Percentiles rank a stretch among this genome's conserved stretches.
Conservation (phyloP, 78 protist species). For the Chrysochromulina tobinii region DNA sequence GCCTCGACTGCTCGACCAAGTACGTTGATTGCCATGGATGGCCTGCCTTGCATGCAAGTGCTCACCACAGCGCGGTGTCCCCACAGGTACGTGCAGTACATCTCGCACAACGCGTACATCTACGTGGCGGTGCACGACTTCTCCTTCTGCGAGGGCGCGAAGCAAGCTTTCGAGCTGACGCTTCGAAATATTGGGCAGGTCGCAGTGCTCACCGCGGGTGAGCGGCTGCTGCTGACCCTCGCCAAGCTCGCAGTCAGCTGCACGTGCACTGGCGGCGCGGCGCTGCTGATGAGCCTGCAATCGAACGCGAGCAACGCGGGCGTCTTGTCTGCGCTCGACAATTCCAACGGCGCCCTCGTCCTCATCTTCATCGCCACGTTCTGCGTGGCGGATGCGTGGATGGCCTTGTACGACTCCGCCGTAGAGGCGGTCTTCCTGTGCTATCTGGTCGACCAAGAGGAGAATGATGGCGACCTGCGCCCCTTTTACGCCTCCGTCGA, state of each 20-base stretch:
- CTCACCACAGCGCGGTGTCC: too few relatives aligned
- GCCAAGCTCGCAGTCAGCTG: neutral
- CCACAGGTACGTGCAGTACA: neutral
- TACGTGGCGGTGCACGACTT: neutral
- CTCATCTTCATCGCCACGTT: neutral
- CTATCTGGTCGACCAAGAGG: constrained; percentile 5
- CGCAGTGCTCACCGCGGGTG: neutral
- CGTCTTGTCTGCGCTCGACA: neutral
- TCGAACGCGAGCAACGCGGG: too few relatives aligned
- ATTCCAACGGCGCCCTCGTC: neutral
- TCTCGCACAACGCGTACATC: constrained; percentile 19
- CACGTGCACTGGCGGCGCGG: neutral
- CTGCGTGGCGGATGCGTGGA: neutral
- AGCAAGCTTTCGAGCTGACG: constrained; percentile 4
- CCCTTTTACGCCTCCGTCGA: neutral
- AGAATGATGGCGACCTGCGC: neutral
- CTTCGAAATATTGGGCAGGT: neutral
- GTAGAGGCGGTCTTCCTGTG: constrained; percentile 14
- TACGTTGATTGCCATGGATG: neutral
- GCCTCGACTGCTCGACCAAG: neutral
- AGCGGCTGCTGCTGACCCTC: constrained; percentile 6
- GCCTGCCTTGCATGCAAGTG: too few relatives aligned
- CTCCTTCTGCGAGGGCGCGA: constrained; percentile 11
- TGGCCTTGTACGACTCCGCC: neutral
- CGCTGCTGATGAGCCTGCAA: neutral